Conservation (phyloP, 2,329 filamentous ascomycete genomes). For the Beauveria australis region DNA sequence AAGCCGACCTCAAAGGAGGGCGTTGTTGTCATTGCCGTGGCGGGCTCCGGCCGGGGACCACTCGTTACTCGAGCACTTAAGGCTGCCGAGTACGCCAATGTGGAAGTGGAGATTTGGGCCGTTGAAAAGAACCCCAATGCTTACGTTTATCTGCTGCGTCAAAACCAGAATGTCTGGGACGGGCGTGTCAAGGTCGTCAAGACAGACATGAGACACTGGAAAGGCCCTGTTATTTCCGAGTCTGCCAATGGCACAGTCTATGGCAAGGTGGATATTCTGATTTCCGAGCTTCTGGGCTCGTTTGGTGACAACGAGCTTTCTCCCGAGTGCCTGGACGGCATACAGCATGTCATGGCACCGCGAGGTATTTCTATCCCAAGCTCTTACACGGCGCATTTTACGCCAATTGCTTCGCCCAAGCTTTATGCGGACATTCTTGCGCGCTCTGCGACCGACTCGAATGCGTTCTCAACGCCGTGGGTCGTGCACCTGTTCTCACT, state of each 20-base stretch:
- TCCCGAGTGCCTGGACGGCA: constrained; percentile 91
- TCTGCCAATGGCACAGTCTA: constrained; percentile 38
- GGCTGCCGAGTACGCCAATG: constrained; percentile 67
- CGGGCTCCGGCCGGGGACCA: constrained; percentile 85
- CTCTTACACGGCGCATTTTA: constrained; percentile 88
- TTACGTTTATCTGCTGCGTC: constrained; percentile 81
- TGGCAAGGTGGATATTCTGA: constrained; percentile 77
- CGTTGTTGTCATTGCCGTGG: constrained; percentile 78
- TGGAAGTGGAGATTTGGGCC: constrained; percentile 79
- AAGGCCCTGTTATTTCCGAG: constrained; percentile 57
- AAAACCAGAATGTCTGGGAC: constrained; percentile 76
- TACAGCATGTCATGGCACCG: constrained; percentile 76
- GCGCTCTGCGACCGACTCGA: constrained; percentile 52
- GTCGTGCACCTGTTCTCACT: constrained; percentile 88
- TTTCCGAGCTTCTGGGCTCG: constrained; percentile 89
- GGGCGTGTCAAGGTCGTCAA: constrained; percentile 79
- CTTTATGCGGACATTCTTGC: constrained; percentile 72
- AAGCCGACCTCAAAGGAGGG: constrained; percentile 66
- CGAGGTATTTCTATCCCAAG: constrained; percentile 89
- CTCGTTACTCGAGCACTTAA: constrained; percentile 79
- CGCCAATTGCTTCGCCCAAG: constrained; percentile 82
- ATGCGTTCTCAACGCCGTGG: constrained; percentile 84
- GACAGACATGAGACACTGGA: constrained; percentile 96
- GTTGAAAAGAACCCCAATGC: constrained; percentile 98
- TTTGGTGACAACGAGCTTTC: constrained; percentile 97